These are phyloP conservation scores for Coelastrella sp. DNA, from an alignment of 139 green algal genomes.

Conservation along the genomic window DNA sequence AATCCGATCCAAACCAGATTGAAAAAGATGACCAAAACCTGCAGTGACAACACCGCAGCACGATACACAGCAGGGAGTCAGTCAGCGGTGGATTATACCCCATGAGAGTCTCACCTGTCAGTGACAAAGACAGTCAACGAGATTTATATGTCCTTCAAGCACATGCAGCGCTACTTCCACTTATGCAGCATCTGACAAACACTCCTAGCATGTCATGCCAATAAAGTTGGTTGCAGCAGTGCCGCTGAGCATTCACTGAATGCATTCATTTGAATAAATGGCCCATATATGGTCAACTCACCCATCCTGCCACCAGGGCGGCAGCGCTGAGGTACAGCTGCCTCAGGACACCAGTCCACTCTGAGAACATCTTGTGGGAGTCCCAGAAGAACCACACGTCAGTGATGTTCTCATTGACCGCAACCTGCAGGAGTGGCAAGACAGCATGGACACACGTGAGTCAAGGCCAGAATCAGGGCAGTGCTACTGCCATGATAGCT, in stretches of 20 bases:
- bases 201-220: no score
- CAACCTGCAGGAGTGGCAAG: not conserved
- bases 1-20: conserved; percentile 41
- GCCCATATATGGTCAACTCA: no score
- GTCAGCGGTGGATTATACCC: not conserved
- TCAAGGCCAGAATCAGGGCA: no score
- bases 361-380: conserved; percentile 1
- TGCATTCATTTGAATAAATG: not conserved
- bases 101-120: not conserved
- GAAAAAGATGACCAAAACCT: conserved; percentile 35
- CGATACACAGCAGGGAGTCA: not conserved
- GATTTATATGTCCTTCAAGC: not conserved
- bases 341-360: conserved; percentile 18
- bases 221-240: not conserved
- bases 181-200: not conserved
- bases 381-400: conserved; percentile 36
- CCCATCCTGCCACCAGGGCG: conserved; percentile 27
- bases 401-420: conserved; percentile 16
- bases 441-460: no score
- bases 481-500: no score
- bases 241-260: not conserved
- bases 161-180: not conserved
- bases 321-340: conserved; percentile 10
- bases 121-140: not conserved
- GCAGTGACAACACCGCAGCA: not conserved